Evolutionary conservation across 176 grass and related monocot genomes (phyloP), one percentile per base, ranked within the genome.

Genomic region (Cenchrus purpureus): DNA sequence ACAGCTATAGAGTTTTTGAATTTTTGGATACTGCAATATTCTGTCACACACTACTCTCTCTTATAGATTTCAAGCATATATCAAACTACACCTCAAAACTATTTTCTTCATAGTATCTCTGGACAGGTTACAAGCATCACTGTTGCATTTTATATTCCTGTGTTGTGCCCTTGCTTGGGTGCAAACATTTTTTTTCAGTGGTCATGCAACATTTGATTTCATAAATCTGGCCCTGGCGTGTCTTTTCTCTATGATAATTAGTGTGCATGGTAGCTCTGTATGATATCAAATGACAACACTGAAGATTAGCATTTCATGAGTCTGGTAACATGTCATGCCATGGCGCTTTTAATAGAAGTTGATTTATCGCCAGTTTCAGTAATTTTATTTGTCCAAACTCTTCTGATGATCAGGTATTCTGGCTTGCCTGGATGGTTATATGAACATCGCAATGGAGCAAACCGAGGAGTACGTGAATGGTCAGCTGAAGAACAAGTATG

Each of bases 371-470:
- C 59, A 17, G 66, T 42, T 14, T 13, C 10, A 66, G 4, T 20
- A 65, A 56, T 48, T 58, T 80, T 55, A 20, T 75, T 25, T 78
- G 65, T 29, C 29, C 20, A 28, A 77, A 52, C 6, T 71, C 8
- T 45, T 77, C 9, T 71, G 53, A 29, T 61, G 22, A 82, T 12
- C 68, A 94, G 97, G 93, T 86, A 99, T 99, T 59, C 68, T 99
- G 70, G 97, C 97, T 53, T 96, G 93, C 79, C 81, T 99, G 65
- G 97, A 96, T 66, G 97, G 97, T 15, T 99, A 99, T 42, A 99
- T 99, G 97, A 96, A 99, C 80, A 96, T 99, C 29, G 93, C 97
- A 5, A 99, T 99, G 97, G 97, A 99, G 82, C 97, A 99, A 73
- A 96, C 93, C 1, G 93, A 96, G 80, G 97, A 99, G 79, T 99